Conservation (phyloP, 148 eudicot genomes). For the Pharnaceum exiguum region DNA sequence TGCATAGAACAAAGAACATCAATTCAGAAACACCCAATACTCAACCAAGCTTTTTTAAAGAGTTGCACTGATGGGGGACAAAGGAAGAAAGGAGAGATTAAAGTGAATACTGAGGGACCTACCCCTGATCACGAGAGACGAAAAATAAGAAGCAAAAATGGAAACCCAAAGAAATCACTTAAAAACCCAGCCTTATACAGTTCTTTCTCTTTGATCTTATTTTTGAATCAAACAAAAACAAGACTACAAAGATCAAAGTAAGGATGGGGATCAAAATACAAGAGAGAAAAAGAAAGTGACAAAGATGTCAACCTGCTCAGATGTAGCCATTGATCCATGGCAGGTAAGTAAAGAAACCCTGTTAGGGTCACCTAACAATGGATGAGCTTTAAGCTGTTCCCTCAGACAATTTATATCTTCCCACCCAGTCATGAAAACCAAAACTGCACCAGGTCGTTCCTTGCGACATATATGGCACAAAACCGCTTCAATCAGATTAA, state of each 20-base stretch:
- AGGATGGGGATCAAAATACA: not conserved
- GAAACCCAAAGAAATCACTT: too few relatives aligned
- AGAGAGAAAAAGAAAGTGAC: not conserved
- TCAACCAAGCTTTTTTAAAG: not conserved
- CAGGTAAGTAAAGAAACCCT: slow-evolving; percentile 89
- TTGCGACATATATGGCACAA: slow-evolving; percentile 95
- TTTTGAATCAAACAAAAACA: slow-evolving; percentile 1
- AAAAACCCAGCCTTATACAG: too few relatives aligned
- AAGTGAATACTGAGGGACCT: too few relatives aligned
- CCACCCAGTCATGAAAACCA: slow-evolving; percentile 99
- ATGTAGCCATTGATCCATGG: slow-evolving; percentile 98
- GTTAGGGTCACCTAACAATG: slow-evolving; percentile 94
- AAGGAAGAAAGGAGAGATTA: not conserved
- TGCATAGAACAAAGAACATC: slow-evolving; percentile 35
- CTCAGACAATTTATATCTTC: slow-evolving; percentile 94
- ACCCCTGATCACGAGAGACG: too few relatives aligned
- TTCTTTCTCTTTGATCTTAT: too few relatives aligned
- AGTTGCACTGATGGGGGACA: not conserved
- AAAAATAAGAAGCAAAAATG: too few relatives aligned
- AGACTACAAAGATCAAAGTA: not conserved
- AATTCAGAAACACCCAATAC: not conserved
- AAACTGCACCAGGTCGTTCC: slow-evolving; percentile 89
- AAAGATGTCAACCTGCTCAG: slow-evolving; percentile 66
- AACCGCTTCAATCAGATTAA: slow-evolving; percentile 92
- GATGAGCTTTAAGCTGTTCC: slow-evolving; percentile 96